These are phyloP conservation scores for Bretziella fagacearum DNA, from an alignment of 2,329 filamentous ascomycete genomes.

Conservation along the genomic window DNA sequence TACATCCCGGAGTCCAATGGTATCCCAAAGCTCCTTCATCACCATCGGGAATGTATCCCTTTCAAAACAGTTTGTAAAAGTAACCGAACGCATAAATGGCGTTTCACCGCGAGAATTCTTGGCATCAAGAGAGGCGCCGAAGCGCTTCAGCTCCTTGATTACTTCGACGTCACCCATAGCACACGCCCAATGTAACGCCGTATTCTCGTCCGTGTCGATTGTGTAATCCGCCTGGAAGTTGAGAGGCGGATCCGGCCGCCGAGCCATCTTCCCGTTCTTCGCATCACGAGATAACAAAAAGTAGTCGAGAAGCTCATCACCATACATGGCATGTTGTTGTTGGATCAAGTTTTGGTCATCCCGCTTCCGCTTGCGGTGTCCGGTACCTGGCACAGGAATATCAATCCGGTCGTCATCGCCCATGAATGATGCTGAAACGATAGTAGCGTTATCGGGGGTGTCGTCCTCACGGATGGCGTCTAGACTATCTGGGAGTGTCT, in stretches of 20 bases:
- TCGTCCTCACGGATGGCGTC: constrained; percentile 44
- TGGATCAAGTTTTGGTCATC: constrained; percentile 47
- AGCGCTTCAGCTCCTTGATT: constrained; percentile 69
- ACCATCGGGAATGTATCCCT: constrained; percentile 78
- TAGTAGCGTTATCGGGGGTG: constrained; percentile 65
- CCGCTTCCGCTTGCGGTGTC: constrained; percentile 55
- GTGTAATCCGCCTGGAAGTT: constrained; percentile 78
- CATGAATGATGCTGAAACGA: constrained; percentile 70
- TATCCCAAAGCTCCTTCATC: constrained; percentile 66
- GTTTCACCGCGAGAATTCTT: constrained; percentile 66
- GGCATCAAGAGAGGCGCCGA: constrained; percentile 56
- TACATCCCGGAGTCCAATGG: constrained; percentile 62
- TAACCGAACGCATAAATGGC: constrained; percentile 80
- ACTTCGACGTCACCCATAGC: constrained; percentile 94
- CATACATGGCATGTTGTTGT: constrained; percentile 77
- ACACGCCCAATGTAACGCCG: constrained; percentile 89
- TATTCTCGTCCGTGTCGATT: constrained; percentile 89
- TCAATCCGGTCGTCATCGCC: constrained; percentile 68
- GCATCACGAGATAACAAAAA: constrained; percentile 77
- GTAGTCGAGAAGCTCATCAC: constrained; percentile 87
- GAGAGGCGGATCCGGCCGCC: constrained; percentile 59
- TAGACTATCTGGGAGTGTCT: constrained; percentile 18
- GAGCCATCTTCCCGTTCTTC: constrained; percentile 38
- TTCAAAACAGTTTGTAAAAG: constrained; percentile 95
- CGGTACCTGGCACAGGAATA: constrained; percentile 24